Base-by-base conservation (phyloP, 225 moss, liverwort and hornwort genomes). In the Bryum argenteum region DNA sequence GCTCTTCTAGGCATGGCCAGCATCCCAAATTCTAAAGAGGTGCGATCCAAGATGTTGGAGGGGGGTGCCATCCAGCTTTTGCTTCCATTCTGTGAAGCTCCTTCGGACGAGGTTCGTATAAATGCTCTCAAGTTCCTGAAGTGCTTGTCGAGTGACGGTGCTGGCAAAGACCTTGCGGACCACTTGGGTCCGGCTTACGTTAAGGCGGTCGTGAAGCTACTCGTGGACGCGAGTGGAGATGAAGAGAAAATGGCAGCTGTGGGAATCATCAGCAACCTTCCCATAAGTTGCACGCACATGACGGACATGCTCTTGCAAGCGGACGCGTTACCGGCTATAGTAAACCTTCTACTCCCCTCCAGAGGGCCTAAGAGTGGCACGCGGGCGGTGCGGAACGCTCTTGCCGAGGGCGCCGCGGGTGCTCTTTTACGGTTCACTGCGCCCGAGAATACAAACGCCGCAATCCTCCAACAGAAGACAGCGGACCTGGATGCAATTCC, bases 1-100 rank as follows among this genome's bases (percentile, higher is more conserved):
- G 96, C 96, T 17, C 88, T 97, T 18, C 73, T 91, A n/a, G 93
- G 93, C 69, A 91, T 97, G 89, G 85, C 91, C 6, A 82, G 81
- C 67, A 74, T 80, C n/a, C 71, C 84, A 13, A 86, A 84, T 33
- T 88, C 91, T 40, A 65, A 65, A 24, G 83, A 82, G 67, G 91
- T 92, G 54, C 86, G 94, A 61, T 77, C 76, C 26, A 89, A 83
- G 56, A 78, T 97, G 82, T 87, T 90, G 39, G 83, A 85, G 67
- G 89, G 88, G 20, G 93, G 94, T 52, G 96, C 89, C 33, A 89
- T 94, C 73, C 94, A 97, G 61, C 83, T 97, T 26, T 75, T 97
- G 6, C 83, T 97, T 41, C 96, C 96, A 4, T 94, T 97, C 50
- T 97, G 90, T 75, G 96, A 97, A 61, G 78, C 79, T 39, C 71